These are phyloP conservation scores for Tricholoma bakamatsutake DNA, from an alignment of 768 basidiomycete genomes.

Conservation along the genomic window DNA sequence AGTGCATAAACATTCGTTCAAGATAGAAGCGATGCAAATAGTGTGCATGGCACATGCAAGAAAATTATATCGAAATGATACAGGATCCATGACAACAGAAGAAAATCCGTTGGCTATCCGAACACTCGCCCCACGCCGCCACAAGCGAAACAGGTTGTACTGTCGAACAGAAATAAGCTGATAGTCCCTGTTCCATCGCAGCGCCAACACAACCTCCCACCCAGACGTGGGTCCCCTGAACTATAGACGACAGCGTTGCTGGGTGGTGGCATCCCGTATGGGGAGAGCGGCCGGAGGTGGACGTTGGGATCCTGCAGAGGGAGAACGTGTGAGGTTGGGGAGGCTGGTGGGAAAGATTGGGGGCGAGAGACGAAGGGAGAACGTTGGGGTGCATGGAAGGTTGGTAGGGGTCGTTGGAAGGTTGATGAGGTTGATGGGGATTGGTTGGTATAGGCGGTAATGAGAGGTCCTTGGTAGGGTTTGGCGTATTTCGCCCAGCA, in stretches of 20 bases:
- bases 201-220: slow-evolving; percentile 58
- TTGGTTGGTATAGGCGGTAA: slow-evolving; percentile 35
- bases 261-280: slow-evolving; percentile 19
- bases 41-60: too few species aligned
- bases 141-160: slow-evolving; percentile 49
- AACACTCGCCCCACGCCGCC: slow-evolving; percentile 58
- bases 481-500: slow-evolving; percentile 73
- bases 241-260: slow-evolving; percentile 41
- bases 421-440: slow-evolving; percentile 12
- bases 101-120: slow-evolving; percentile 7
- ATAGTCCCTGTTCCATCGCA: slow-evolving; percentile 57
- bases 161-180: slow-evolving; percentile 49
- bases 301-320: background rate
- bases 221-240: slow-evolving; percentile 67
- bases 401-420: slow-evolving; percentile 34
- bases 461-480: slow-evolving; percentile 54
- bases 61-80: too few species aligned
- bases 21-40: too few species aligned
- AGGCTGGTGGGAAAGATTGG: too few species aligned
- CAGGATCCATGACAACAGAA: too few species aligned
- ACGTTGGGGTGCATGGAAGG: slow-evolving; percentile 16
- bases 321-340: too few species aligned
- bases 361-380: too few species aligned
- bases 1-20: too few species aligned
- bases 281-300: background rate